A percentile compares a stretch with the other conserved stretches of the same genome.
Evolutionary conservation across 139 green algal genomes (phyloP).

Genomic region (Micractinium conductrix): DNA sequence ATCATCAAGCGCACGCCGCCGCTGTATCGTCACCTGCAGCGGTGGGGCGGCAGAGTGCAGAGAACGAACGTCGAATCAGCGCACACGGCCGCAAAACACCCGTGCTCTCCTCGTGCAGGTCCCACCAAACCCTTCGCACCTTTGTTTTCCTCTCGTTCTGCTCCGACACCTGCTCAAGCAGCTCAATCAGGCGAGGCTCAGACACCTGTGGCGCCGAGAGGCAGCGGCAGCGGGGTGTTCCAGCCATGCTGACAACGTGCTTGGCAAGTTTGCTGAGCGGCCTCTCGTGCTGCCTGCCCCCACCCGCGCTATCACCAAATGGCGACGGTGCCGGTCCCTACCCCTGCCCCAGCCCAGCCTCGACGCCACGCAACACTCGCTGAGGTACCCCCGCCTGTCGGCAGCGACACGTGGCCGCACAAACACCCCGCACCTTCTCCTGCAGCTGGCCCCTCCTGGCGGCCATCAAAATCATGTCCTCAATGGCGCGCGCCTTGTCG

Average conservation of each 20-base stretch:
- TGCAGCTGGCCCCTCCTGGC: slow-evolving; percentile 77
- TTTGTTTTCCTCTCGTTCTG: slow-evolving; percentile 59
- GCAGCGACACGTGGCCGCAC: too few species aligned
- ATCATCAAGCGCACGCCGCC: slow-evolving; percentile 79
- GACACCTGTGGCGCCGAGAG: slow-evolving; percentile 62
- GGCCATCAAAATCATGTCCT: slow-evolving; percentile 88
- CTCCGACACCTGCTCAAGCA: slow-evolving; percentile 87
- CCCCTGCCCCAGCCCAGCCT: too few species aligned
- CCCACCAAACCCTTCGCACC: not conserved
- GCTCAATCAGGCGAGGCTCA: slow-evolving; percentile 79
- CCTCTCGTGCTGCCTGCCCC: not conserved
- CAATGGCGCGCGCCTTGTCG: slow-evolving; percentile 90
- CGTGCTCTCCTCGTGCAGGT: not conserved
- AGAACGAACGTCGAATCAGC: not conserved
- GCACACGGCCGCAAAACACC: not conserved
- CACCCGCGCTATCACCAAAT: not conserved
- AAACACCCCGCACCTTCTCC: slow-evolving; percentile 69
- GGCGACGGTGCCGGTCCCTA: too few species aligned
- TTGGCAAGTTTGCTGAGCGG: too few species aligned
- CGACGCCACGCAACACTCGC: too few species aligned
- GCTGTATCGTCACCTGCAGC: slow-evolving; percentile 75
- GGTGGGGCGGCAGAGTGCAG: too few species aligned
- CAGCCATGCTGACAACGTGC: not conserved
- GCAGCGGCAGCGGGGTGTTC: not conserved
- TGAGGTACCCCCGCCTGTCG: too few species aligned